Evolutionary conservation across 2,329 filamentous ascomycete species (phyloP).

Genomic region (Fusarium lateritium): DNA sequence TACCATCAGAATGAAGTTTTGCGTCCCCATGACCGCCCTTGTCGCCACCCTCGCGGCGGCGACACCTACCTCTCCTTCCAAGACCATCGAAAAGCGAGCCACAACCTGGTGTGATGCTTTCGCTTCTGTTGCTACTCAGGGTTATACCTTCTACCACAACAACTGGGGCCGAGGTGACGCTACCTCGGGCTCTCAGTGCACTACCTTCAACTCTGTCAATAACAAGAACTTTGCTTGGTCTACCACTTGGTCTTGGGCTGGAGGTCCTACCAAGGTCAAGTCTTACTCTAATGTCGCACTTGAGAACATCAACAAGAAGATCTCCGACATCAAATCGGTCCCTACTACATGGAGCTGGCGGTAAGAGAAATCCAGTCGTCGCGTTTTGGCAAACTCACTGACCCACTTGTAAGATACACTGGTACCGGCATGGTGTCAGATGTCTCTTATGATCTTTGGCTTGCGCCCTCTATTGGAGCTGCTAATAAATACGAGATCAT

Average conservation of each 20-base stretch:
- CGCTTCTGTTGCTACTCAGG: slow-evolving; percentile 54
- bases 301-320: slow-evolving; percentile 53
- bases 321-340: slow-evolving; percentile 55
- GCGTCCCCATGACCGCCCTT: slow-evolving; percentile 49
- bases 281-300: slow-evolving; percentile 61
- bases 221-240: slow-evolving; percentile 57
- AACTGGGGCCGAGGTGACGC: slow-evolving; percentile 61
- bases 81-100: slow-evolving; percentile 54
- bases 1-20: slow-evolving; percentile 39
- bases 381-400: too few relatives aligned
- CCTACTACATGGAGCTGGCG: slow-evolving; percentile 53
- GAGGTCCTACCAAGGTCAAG: slow-evolving; percentile 58
- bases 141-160: slow-evolving; percentile 67
- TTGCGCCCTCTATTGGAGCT: slow-evolving; percentile 60
- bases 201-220: slow-evolving; percentile 55
- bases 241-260: slow-evolving; percentile 59
- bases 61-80: slow-evolving; percentile 46
- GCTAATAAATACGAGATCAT: slow-evolving; percentile 72
- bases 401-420: slow-evolving; percentile 41
- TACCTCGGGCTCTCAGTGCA: slow-evolving; percentile 60
- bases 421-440: slow-evolving; percentile 62
- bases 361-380: too few relatives aligned
- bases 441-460: slow-evolving; percentile 75
- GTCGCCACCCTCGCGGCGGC: slow-evolving; percentile 48
- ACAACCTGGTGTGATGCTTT: slow-evolving; percentile 58